Base-by-base conservation (phyloP, 1,139 yeast genomes). In the Hemisphaericaspora xylanilytica region DNA sequence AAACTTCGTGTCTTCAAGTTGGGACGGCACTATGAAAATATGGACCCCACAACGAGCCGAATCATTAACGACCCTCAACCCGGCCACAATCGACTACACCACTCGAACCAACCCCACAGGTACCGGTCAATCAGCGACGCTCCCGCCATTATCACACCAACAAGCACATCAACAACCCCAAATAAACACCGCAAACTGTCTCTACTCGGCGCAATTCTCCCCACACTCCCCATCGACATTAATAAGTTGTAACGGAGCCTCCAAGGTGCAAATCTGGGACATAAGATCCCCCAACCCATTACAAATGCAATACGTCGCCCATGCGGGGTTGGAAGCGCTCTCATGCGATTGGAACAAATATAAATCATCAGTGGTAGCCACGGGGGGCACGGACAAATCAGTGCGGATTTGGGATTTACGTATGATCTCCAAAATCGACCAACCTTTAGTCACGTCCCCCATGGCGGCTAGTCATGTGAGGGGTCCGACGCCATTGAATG, bases 291-390 rank as follows among this genome's bases (percentile, higher is more conserved):
- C 89, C 3, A 66, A 70, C 17, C 81, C 84, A 2, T 66, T 83
- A n/a, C 78, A 75, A 47, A 56, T 75, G 38, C 85, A 80, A 50
- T 80, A 73, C 48, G 63, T 80, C 13, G 84, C 88, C 2, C 96
- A 89, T 55, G 76, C 80, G 9, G 95, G 95, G 1, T 70, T 87
- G 40, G 97, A 92, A 56, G 75, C 87, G 6, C 70, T 92, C 35
- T 67, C 85, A 3, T 77, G 90, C 45, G 97, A 89, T 65, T 90
- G 92, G 83, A 92, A 92, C 65, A 89, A 90, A 60, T 92, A 92
- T 61, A 73, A 87, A 49, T 75, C 88, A 2, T 74, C 83, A 3
- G 76, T 87, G 0, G 67, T 92, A 8, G 96, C 96, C 3, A 79
- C 95, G 0, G 94, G 86, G 2, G 96, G 97, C 8, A 94, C 94